A percentile compares a stretch with the other conserved stretches of the same genome.
These are phyloP conservation scores for Aphanomyces stellatus DNA, from an alignment of 352 stramenopile species.

Conservation along the genomic window DNA sequence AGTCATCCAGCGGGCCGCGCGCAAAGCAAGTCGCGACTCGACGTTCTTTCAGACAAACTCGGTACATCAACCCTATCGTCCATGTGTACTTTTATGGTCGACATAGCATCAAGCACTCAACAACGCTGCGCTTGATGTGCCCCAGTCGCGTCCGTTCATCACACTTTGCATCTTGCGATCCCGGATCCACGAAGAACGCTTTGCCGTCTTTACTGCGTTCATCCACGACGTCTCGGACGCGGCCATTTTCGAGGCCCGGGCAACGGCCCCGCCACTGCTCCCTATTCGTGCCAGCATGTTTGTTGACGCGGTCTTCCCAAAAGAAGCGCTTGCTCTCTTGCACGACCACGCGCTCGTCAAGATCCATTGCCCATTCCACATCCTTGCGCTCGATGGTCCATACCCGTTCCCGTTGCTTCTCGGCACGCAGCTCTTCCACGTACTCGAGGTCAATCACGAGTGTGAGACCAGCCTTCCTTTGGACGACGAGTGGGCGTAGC, in stretches of 20 bases:
- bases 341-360: neutral
- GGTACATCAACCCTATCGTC: neutral
- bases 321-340: neutral
- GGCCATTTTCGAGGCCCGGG: neutral
- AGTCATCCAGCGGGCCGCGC: neutral
- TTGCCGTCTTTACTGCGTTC: slow-evolving; percentile 8
- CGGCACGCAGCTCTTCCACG: slow-evolving; percentile 4
- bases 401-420: slow-evolving; percentile 18
- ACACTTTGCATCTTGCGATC: slow-evolving; percentile 12
- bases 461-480: slow-evolving; percentile 12
- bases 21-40: slow-evolving; percentile 15
- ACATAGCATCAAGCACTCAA: neutral
- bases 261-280: neutral
- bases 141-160: slow-evolving; percentile 10
- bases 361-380: slow-evolving; percentile 8
- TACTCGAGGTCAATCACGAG: neutral
- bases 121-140: slow-evolving; percentile 7
- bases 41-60: slow-evolving; percentile 14
- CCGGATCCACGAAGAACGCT: neutral
- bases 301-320: slow-evolving; percentile 10
- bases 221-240: slow-evolving; percentile 14
- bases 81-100: neutral
- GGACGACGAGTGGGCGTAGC: slow-evolving; percentile 9
- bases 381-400: neutral
- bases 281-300: neutral